phyloP scores from a whole-genome alignment of 129 eudicot genomes.

The Artemisia tridentata region DNA sequence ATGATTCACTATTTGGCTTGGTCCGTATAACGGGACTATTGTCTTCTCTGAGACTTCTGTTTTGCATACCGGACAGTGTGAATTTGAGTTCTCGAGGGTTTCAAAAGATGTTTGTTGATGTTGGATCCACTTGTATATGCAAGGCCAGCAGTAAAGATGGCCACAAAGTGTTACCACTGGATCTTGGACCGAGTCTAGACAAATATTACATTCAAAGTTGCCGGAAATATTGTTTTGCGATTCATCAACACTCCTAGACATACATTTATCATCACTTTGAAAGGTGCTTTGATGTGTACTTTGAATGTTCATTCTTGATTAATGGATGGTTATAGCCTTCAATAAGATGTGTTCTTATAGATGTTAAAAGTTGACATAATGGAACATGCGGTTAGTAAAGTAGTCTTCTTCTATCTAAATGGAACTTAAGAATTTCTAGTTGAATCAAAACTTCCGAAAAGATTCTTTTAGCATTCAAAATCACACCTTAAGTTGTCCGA shows the following conservation, averaged over 20 bases:
- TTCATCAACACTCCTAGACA: not conserved
- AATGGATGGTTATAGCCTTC: no score
- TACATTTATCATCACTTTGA: not conserved
- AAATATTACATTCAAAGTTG: slow-evolving; percentile 35
- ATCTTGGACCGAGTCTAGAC: slow-evolving; percentile 29
- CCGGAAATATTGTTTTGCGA: slow-evolving; percentile 6
- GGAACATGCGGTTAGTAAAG: no score
- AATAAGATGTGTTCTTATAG: no score
- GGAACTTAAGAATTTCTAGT: no score
- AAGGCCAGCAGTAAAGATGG: slow-evolving; percentile 41
- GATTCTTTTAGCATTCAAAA: no score
- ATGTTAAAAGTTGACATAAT: no score
- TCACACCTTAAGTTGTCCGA: no score
- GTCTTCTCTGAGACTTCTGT: slow-evolving; percentile 29
- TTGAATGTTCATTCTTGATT: no score
- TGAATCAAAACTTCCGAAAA: no score
- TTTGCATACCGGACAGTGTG: slow-evolving; percentile 36
- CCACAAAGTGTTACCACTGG: slow-evolving; percentile 42
- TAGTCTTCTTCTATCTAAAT: no score
- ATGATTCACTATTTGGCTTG: not conserved
- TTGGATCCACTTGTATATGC: slow-evolving; percentile 38
- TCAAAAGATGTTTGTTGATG: slow-evolving; percentile 14
- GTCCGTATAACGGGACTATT: slow-evolving; percentile 34
- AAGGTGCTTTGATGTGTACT: no score
- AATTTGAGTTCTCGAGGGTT: slow-evolving; percentile 9